A percentile compares a stretch with the other conserved stretches of the same genome.
Conservation (phyloP, 2,329 filamentous ascomycete genomes). For the Cladosporium oxysporum region DNA sequence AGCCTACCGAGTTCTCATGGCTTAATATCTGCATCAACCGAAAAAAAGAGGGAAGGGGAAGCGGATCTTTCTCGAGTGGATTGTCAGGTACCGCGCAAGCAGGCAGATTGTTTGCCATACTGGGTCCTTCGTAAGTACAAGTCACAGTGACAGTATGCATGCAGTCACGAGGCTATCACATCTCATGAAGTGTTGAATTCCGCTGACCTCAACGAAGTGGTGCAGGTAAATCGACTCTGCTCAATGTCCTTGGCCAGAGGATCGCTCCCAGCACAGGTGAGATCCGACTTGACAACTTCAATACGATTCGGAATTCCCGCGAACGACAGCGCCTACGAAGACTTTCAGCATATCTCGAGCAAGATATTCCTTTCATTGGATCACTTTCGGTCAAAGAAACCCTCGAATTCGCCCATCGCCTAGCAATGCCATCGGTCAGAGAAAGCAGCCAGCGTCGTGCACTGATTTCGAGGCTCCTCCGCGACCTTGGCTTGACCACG, state of each 20-base stretch:
- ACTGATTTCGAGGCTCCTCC: slow-evolving; percentile 66
- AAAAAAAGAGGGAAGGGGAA: too few relatives aligned
- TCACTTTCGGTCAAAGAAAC: slow-evolving; percentile 80
- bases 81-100: slow-evolving; percentile 60
- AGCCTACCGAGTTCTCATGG: too few relatives aligned
- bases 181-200: not conserved
- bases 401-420: slow-evolving; percentile 71
- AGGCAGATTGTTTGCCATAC: slow-evolving; percentile 74
- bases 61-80: too few relatives aligned
- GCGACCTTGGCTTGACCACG: slow-evolving; percentile 69
- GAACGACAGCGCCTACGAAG: slow-evolving; percentile 59
- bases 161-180: not conserved
- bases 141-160: too few relatives aligned
- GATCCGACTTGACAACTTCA: slow-evolving; percentile 56
- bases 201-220: slow-evolving; percentile 37
- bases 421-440: slow-evolving; percentile 57
- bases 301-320: slow-evolving; percentile 61
- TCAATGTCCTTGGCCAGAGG: slow-evolving; percentile 74
- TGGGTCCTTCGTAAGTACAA: slow-evolving; percentile 66
- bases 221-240: slow-evolving; percentile 78
- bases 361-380: slow-evolving; percentile 82
- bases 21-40: too few relatives aligned
- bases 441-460: slow-evolving; percentile 59
- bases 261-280: slow-evolving; percentile 55
- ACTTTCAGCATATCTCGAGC: slow-evolving; percentile 78